A percentile compares a stretch with the other conserved stretches of the same genome.
Conservation (phyloP, 345 rosid species). For the Reutealis trisperma region DNA sequence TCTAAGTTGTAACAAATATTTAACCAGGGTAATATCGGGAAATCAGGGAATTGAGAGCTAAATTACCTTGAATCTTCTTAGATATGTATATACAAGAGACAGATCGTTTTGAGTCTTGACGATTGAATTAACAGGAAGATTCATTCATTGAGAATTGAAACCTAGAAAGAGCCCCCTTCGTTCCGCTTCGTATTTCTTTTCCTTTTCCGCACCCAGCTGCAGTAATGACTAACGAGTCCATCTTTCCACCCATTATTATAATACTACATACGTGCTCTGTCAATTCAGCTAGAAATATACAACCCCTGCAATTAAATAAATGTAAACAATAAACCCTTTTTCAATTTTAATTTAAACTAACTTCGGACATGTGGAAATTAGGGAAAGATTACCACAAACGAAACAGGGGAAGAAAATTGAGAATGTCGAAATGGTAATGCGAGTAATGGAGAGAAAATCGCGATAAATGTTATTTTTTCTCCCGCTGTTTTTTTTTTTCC, state of each 20-base stretch:
- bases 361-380: too few species aligned
- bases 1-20: background rate
- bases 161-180: background rate
- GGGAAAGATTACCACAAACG: too few species aligned
- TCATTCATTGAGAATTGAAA: background rate
- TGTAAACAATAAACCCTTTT: too few species aligned
- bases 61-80: background rate
- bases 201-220: background rate
- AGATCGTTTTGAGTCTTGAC: background rate
- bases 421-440: too few species aligned
- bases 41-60: background rate
- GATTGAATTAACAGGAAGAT: background rate
- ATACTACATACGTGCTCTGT: too few species aligned
- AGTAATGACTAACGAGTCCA: conserved; percentile 5
- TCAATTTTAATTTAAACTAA: too few species aligned
- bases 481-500: too few species aligned
- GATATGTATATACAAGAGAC: background rate
- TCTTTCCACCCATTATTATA: background rate
- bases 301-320: too few species aligned
- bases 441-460: too few species aligned
- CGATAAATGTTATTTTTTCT: too few species aligned
- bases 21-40: background rate
- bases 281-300: too few species aligned
- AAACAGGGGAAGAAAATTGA: too few species aligned
- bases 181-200: background rate